Evolutionary conservation across 2,329 filamentous ascomycete genomes (phyloP).

Genomic region (Aspergillus novoparasiticus): DNA sequence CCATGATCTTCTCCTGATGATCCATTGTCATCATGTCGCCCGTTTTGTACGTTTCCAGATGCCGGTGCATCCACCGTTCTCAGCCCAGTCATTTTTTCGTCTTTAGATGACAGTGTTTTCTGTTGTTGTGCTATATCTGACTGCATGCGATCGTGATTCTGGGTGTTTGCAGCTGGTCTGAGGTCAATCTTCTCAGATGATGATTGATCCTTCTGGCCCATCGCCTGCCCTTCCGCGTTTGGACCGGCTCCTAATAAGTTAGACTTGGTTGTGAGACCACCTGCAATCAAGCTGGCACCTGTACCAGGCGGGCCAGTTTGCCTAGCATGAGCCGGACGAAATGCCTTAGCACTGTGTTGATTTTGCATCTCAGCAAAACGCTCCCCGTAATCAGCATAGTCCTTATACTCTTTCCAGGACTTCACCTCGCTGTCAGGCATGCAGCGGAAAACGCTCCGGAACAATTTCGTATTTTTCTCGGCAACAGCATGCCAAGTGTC

Average conservation of each 20-base stretch:
- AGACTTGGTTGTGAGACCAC: constrained; percentile 28
- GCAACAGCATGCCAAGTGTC: constrained; percentile 87
- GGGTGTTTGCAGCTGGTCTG: constrained; percentile 36
- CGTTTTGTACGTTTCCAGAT: constrained; percentile 26
- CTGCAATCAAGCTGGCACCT: constrained; percentile 21
- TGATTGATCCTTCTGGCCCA: constrained; percentile 32
- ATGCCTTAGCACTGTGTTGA: constrained; percentile 52
- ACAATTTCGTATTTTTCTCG: constrained; percentile 93
- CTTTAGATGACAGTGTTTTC: constrained; percentile 36
- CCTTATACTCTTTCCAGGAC: constrained; percentile 90
- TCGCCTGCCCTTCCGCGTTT: constrained; percentile 32
- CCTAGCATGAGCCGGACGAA: constrained; percentile 48
- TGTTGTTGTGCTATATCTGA: constrained; percentile 32
- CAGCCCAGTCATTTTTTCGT: constrained; percentile 48
- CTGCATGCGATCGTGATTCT: constrained; percentile 37
- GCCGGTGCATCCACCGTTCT: constrained; percentile 33
- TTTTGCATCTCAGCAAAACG: constrained; percentile 72
- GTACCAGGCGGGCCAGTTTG: constrained; percentile 43
- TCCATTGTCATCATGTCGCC: constrained; percentile 28
- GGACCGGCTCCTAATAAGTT: constrained; percentile 28
- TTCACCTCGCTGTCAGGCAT: constrained; percentile 95
- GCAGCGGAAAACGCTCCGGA: constrained; percentile 89
- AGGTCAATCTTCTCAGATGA: constrained; percentile 39
- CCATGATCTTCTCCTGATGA: constrained; percentile 34
- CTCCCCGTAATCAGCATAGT: constrained; percentile 75